Conservation (phyloP, 768 basidiomycete genomes). For the Russula olivacea region DNA sequence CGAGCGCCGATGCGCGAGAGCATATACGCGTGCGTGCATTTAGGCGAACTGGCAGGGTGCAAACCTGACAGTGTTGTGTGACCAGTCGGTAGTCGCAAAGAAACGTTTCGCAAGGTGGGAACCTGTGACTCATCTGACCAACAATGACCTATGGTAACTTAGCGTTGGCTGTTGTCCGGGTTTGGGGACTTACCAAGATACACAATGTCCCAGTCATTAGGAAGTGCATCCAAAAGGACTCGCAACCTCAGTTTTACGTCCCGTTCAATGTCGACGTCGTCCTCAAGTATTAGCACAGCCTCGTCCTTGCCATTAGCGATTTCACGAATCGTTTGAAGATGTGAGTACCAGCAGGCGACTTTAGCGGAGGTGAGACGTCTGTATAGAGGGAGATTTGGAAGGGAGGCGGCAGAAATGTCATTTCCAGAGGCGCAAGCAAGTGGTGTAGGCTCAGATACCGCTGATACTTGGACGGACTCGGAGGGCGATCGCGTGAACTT, state of each 20-base stretch:
- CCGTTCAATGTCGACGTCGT: slow-evolving; percentile 73
- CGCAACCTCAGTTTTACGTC: slow-evolving; percentile 44
- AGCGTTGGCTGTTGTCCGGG: slow-evolving; percentile 7
- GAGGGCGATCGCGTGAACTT: not conserved
- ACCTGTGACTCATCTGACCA: slow-evolving; percentile 64
- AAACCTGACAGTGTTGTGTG: slow-evolving; percentile 32
- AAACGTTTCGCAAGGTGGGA: slow-evolving; percentile 33
- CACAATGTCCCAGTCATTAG: slow-evolving; percentile 64
- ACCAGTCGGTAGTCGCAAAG: slow-evolving; percentile 16
- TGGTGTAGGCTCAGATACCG: not conserved
- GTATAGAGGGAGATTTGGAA: slow-evolving; percentile 38
- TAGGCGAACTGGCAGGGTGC: slow-evolving; percentile 55
- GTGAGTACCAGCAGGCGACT: slow-evolving; percentile 70
- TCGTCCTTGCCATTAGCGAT: slow-evolving; percentile 35
- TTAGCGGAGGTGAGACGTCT: slow-evolving; percentile 52
- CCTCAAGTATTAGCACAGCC: slow-evolving; percentile 59
- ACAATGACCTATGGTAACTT: slow-evolving; percentile 56
- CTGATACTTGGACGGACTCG: not conserved
- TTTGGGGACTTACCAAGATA: slow-evolving; percentile 49
- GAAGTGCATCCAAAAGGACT: slow-evolving; percentile 47
- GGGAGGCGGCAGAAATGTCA: slow-evolving; percentile 35
- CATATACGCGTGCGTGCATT: slow-evolving; percentile 71
- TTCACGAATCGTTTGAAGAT: slow-evolving; percentile 45
- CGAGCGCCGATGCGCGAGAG: slow-evolving; percentile 55
- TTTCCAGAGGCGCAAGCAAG: slow-evolving; percentile 31